Percentiles rank a stretch among this genome's conserved stretches.
Conservation (phyloP, 805 yeast genomes). For the Sporopachydermia quercuum region DNA sequence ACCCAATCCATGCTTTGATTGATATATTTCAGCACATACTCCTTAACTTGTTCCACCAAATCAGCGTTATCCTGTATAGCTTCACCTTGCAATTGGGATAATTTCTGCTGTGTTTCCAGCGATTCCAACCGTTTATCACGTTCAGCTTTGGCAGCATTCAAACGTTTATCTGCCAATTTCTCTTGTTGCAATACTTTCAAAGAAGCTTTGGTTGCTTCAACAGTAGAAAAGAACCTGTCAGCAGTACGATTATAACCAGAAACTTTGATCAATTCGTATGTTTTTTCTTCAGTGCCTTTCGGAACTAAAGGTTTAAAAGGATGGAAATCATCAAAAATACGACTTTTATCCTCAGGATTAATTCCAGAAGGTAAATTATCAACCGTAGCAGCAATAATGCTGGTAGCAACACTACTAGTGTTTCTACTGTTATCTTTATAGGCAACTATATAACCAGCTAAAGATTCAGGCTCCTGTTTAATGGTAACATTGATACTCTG, state of each 20-base stretch:
- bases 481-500: slow-evolving; percentile 20
- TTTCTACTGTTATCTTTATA: slow-evolving; percentile 41
- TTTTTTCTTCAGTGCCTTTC: slow-evolving; percentile 18
- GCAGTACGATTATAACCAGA: slow-evolving; percentile 68
- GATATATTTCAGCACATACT: slow-evolving; percentile 47
- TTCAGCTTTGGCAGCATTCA: slow-evolving; percentile 63
- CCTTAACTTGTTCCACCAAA: slow-evolving; percentile 55
- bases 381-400: neutral
- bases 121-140: slow-evolving; percentile 55
- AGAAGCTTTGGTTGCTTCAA: slow-evolving; percentile 70
- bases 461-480: slow-evolving; percentile 15
- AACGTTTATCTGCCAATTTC: slow-evolving; percentile 54
- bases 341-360: slow-evolving; percentile 24
- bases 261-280: slow-evolving; percentile 26
- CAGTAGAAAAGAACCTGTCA: slow-evolving; percentile 71
- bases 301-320: slow-evolving; percentile 42
- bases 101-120: slow-evolving; percentile 44
- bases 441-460: slow-evolving; percentile 48
- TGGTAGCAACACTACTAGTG: too few relatives aligned
- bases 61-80: slow-evolving; percentile 56
- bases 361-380: slow-evolving; percentile 2
- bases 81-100: slow-evolving; percentile 56
- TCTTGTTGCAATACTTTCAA: slow-evolving; percentile 64
- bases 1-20: slow-evolving; percentile 92
- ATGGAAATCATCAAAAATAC: slow-evolving; percentile 49